Conservation (phyloP, 352 stramenopile genomes). For the Albugo candida region DNA sequence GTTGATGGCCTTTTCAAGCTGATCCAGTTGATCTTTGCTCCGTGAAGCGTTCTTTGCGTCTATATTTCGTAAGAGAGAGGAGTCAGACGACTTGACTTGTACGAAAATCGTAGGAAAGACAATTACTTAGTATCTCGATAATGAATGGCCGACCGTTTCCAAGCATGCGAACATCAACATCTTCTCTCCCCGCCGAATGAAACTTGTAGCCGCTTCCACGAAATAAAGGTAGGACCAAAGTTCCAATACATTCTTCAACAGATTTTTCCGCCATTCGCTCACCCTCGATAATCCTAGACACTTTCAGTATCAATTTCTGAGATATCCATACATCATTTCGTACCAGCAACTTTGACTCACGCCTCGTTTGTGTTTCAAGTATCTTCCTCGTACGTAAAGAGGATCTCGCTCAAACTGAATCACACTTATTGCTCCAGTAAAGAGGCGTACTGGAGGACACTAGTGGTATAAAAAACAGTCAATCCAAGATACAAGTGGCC, state of each 20-base stretch:
- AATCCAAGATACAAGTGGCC: too few species aligned
- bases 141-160: slow-evolving; percentile 86
- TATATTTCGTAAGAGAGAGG: slow-evolving; percentile 10
- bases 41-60: slow-evolving; percentile 62
- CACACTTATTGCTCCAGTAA: background rate
- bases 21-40: slow-evolving; percentile 21
- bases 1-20: slow-evolving; percentile 46
- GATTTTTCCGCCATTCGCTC: slow-evolving; percentile 70
- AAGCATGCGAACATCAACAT: slow-evolving; percentile 96
- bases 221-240: slow-evolving; percentile 45
- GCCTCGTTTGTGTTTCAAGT: slow-evolving; percentile 80
- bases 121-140: slow-evolving; percentile 48
- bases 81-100: background rate
- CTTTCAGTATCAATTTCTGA: background rate
- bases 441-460: too few species aligned
- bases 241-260: slow-evolving; percentile 78
- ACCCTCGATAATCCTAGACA: slow-evolving; percentile 39
- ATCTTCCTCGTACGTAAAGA: slow-evolving; percentile 77
- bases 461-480: too few species aligned
- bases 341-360: slow-evolving; percentile 82
- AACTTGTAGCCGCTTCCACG: slow-evolving; percentile 81
- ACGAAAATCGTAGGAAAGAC: background rate
- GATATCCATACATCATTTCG: background rate
- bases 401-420: slow-evolving; percentile 51
- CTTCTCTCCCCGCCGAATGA: slow-evolving; percentile 90